phyloP scores from a whole-genome alignment of 2,329 filamentous ascomycete genomes.

The Piedraia hortae region DNA sequence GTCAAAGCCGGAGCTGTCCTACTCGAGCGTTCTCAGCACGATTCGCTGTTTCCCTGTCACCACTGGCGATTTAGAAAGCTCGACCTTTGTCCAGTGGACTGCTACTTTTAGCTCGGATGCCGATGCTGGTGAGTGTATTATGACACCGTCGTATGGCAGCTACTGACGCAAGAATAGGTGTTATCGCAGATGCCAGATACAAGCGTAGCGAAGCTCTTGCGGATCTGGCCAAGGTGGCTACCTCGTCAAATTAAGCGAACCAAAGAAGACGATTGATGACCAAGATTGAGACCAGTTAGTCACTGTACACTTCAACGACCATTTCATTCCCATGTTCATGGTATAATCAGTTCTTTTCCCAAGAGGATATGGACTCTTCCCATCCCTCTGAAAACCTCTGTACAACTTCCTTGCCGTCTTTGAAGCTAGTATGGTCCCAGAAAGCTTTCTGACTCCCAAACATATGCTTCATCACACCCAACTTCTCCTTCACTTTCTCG shows the following conservation, averaged over 20 bases:
- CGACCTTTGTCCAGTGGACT: constrained; percentile 41
- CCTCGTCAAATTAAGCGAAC: too few relatives aligned
- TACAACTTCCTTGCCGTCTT: constrained; percentile 4
- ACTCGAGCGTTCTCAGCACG: constrained; percentile 38
- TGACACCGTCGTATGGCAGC: not conserved
- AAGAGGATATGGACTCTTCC: too few relatives aligned
- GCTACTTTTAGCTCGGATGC: constrained; percentile 44
- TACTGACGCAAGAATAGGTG: constrained; percentile 19
- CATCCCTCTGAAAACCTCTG: constrained; percentile 3
- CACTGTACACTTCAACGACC: too few relatives aligned
- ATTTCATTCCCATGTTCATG: too few relatives aligned
- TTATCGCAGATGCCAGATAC: constrained; percentile 49
- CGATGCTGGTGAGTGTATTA: constrained; percentile 30
- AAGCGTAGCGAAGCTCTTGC: constrained; percentile 45
- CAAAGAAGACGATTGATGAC: too few relatives aligned
- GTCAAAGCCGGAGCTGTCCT: constrained; percentile 33
- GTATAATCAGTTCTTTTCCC: too few relatives aligned
- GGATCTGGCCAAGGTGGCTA: constrained; percentile 29
- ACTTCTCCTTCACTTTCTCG: constrained; percentile 3
- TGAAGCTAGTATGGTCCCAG: constrained; percentile 2
- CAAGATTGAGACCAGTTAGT: too few relatives aligned
- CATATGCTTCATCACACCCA: constrained; percentile 4
- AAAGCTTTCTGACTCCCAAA: constrained; percentile 6
- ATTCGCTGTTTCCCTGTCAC: constrained; percentile 38
- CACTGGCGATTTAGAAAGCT: constrained; percentile 33